Percentiles rank a stretch among this genome's conserved stretches.
These are phyloP conservation scores for Aspergillus caelatus DNA, from an alignment of 2,329 filamentous ascomycete species.

Conservation along the genomic window DNA sequence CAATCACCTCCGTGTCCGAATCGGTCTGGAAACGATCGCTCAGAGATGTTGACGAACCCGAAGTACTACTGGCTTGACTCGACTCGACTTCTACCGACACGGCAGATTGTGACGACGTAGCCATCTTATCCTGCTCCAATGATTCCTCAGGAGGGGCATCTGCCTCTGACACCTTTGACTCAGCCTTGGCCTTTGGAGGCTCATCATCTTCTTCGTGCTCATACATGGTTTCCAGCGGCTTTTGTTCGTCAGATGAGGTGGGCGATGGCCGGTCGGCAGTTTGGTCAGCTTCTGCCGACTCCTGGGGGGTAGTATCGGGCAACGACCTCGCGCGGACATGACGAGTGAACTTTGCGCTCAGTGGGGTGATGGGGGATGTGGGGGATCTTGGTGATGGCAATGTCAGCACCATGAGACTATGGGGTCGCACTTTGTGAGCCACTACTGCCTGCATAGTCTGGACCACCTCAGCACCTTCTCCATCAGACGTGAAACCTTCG, in stretches of 20 bases:
- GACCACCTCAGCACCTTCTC: conserved; percentile 57
- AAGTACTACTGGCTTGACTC: conserved; percentile 24
- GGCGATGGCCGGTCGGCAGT: conserved; percentile 25
- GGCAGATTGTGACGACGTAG: conserved; percentile 23
- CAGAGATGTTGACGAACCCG: conserved; percentile 24
- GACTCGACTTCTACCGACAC: conserved; percentile 22
- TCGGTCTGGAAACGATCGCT: conserved; percentile 20
- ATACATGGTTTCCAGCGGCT: conserved; percentile 42
- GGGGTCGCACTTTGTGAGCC: conserved; percentile 46
- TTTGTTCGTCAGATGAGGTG: conserved; percentile 30
- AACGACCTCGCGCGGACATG: conserved; percentile 54
- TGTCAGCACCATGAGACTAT: conserved; percentile 47
- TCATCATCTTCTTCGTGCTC: conserved; percentile 35
- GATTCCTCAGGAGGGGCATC: conserved; percentile 1
- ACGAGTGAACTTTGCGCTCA: conserved; percentile 27
- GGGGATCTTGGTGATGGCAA: conserved; percentile 34
- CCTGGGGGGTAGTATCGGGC: conserved; percentile 42
- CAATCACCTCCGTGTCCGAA: conserved; percentile 32
- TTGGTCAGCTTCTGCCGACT: conserved; percentile 17
- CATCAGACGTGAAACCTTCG: conserved; percentile 67
- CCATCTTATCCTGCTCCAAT: conserved; percentile 21
- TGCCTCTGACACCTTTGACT: not conserved
- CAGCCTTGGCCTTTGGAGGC: conserved; percentile 15
- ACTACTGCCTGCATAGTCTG: conserved; percentile 40
- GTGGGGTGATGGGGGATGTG: conserved; percentile 29